Percentiles rank a stretch among this genome's conserved stretches.
Evolutionary conservation across 192 early-diverging fungal species (phyloP).

Genomic region (Linnemannia zychae): DNA sequence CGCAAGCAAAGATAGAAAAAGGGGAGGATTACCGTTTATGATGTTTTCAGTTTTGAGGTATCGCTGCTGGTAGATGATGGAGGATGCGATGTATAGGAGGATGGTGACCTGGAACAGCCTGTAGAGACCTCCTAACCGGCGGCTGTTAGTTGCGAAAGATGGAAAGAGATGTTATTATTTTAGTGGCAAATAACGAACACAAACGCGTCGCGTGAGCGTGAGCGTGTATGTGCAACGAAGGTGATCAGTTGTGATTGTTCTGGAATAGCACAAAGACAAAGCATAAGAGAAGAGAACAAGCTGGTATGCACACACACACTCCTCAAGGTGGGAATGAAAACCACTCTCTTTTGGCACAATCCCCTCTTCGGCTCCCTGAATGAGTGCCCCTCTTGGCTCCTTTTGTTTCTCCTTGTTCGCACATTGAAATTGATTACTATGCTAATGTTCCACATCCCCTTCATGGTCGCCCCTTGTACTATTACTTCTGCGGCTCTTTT

Average conservation of each 20-base stretch:
- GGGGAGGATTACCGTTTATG: conserved; percentile 30
- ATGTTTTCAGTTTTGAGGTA: conserved; percentile 52
- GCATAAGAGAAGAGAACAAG: too few relatives aligned
- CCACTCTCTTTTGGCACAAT: too few relatives aligned
- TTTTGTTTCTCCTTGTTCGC: too few relatives aligned
- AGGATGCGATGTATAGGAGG: conserved; percentile 36
- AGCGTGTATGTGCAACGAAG: background rate
- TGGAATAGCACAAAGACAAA: too few relatives aligned
- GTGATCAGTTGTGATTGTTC: background rate
- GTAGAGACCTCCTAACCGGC: conserved; percentile 42
- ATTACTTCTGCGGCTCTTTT: background rate
- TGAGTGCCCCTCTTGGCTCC: too few relatives aligned
- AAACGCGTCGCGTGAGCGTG: too few relatives aligned
- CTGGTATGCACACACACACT: too few relatives aligned
- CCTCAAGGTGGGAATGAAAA: too few relatives aligned
- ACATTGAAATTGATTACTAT: too few relatives aligned
- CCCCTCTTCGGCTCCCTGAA: too few relatives aligned
- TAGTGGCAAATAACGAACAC: background rate
- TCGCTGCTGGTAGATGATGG: conserved; percentile 50
- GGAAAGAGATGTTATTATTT: background rate
- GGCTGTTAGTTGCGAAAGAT: conserved; percentile 12
- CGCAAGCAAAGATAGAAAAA: background rate
- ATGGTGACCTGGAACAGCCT: conserved; percentile 43
- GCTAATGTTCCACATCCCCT: background rate
- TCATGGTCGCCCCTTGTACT: too few relatives aligned